phyloP scores from a whole-genome alignment of 1,139 yeast species.

The Blastobotrys apis region DNA sequence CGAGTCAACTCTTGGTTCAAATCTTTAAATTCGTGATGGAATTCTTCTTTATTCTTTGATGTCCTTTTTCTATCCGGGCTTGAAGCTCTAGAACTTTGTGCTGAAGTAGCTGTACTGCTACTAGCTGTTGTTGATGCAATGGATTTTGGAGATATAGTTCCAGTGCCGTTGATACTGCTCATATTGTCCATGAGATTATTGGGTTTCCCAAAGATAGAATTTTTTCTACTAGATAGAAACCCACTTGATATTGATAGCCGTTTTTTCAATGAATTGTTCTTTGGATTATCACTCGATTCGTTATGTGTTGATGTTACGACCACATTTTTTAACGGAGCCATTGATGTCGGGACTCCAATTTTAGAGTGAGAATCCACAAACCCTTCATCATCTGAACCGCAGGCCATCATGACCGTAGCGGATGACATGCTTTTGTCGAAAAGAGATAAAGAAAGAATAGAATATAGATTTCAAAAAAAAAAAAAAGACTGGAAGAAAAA shows the following conservation, averaged over 20 bases:
- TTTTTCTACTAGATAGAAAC: background rate
- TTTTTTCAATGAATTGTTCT: background rate
- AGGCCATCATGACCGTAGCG: background rate
- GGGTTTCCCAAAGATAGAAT: too few species aligned
- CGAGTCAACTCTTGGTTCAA: constrained; percentile 28
- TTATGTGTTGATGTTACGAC: background rate
- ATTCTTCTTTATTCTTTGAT: background rate
- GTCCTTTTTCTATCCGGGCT: background rate
- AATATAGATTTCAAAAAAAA: too few species aligned
- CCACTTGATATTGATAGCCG: background rate
- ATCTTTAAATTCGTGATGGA: constrained; percentile 23
- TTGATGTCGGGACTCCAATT: background rate
- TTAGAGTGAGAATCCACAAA: background rate
- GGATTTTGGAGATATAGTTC: background rate
- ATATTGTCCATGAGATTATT: background rate
- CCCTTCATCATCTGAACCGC: background rate
- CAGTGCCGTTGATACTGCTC: background rate
- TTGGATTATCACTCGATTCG: background rate
- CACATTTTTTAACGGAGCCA: background rate
- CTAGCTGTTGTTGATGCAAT: background rate
- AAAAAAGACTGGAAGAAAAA: background rate
- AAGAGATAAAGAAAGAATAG: too few species aligned
- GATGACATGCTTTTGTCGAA: too few species aligned
- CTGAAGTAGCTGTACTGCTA: background rate
- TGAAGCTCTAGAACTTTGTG: background rate